These are phyloP conservation scores for Sporothrix inflata DNA, from an alignment of 2,329 filamentous ascomycete genomes.

Conservation along the genomic window DNA sequence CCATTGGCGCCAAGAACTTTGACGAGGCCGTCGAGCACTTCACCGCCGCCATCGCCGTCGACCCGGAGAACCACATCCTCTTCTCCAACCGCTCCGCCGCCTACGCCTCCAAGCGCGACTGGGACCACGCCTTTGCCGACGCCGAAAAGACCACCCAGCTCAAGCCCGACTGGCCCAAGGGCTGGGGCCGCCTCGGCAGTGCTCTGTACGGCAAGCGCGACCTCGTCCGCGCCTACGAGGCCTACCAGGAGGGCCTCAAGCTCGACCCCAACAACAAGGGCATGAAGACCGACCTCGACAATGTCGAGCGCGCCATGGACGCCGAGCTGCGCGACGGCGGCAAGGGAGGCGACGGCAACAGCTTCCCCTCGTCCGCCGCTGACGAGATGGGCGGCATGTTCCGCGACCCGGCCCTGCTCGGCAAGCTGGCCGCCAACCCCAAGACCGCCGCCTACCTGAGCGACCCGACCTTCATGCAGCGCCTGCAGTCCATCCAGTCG, in stretches of 20 bases:
- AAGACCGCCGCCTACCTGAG: slow-evolving; percentile 84
- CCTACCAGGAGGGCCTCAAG: slow-evolving; percentile 94
- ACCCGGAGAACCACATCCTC: slow-evolving; percentile 90
- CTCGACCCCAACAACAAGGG: slow-evolving; percentile 89
- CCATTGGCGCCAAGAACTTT: slow-evolving; percentile 97
- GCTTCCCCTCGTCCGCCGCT: slow-evolving; percentile 25
- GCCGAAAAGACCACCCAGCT: slow-evolving; percentile 91
- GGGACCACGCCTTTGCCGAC: slow-evolving; percentile 81
- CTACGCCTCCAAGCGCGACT: slow-evolving; percentile 88
- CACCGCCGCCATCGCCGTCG: slow-evolving; percentile 85
- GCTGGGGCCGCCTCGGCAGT: slow-evolving; percentile 90
- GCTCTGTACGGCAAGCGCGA: slow-evolving; percentile 88
- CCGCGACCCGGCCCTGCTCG: slow-evolving; percentile 84
- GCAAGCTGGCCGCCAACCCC: slow-evolving; percentile 91
- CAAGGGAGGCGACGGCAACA: slow-evolving; percentile 64
- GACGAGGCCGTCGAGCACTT: slow-evolving; percentile 93
- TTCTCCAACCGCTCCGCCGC: slow-evolving; percentile 95
- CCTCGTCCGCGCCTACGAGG: slow-evolving; percentile 80
- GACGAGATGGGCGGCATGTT: slow-evolving; percentile 79
- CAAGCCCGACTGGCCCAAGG: slow-evolving; percentile 98
- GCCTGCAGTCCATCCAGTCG: slow-evolving; percentile 77
- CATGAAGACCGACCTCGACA: slow-evolving; percentile 83
- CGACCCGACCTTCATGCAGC: slow-evolving; percentile 86
- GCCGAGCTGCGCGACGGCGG: slow-evolving; percentile 52
- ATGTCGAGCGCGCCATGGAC: slow-evolving; percentile 87